phyloP scores from a whole-genome alignment of 345 rosid species.

The Citrus glauca region DNA sequence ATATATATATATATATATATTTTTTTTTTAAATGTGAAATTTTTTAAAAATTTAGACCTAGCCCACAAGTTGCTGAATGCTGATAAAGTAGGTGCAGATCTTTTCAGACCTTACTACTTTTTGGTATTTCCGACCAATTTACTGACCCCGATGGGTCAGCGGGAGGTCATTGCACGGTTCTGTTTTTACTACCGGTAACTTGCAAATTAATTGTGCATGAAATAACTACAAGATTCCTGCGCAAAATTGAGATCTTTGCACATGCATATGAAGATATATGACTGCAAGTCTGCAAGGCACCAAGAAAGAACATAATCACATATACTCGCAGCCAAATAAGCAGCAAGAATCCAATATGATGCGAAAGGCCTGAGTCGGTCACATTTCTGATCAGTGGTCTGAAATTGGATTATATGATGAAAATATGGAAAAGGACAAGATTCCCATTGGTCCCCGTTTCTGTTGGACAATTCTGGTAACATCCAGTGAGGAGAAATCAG shows the following conservation, averaged over 20 bases:
- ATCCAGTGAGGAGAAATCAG: not conserved
- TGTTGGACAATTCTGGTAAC: not conserved
- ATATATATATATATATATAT: too few relatives aligned
- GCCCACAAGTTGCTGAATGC: not conserved
- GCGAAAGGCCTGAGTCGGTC: not conserved
- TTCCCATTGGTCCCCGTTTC: not conserved
- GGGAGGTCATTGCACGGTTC: not conserved
- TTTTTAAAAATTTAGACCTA: not conserved
- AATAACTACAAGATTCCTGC: not conserved
- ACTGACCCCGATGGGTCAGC: too few relatives aligned
- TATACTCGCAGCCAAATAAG: not conserved
- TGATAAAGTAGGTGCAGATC: not conserved
- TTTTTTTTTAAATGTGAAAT: too few relatives aligned
- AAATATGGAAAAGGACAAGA: not conserved
- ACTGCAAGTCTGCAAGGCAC: not conserved
- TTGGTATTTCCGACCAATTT: not conserved
- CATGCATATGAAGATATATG: not conserved
- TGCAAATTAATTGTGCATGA: not conserved
- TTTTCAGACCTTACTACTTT: not conserved
- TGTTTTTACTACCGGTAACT: not conserved
- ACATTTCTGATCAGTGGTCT: not conserved
- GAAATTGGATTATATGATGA: not conserved
- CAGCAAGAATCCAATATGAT: not conserved
- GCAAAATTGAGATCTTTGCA: not conserved
- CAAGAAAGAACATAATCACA: not conserved